Evolutionary conservation across 2,329 filamentous ascomycete genomes (phyloP).

Genomic region (Exophiala sp.): DNA sequence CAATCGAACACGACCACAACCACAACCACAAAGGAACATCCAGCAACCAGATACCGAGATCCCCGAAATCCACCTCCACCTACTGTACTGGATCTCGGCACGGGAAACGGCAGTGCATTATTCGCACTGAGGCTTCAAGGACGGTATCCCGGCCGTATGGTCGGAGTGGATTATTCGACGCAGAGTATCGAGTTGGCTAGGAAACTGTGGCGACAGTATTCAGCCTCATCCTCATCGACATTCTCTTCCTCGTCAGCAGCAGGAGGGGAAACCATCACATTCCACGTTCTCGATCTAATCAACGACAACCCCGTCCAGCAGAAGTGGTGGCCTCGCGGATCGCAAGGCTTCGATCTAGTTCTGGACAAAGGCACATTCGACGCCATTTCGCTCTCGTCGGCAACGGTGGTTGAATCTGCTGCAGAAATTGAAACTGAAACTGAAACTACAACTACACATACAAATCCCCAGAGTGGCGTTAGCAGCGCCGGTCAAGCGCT

Average conservation of each 20-base stretch:
- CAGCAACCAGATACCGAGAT: too few species aligned
- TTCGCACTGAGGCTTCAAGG: constrained; percentile 65
- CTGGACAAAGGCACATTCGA: constrained; percentile 99
- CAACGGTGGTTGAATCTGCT: constrained; percentile 25
- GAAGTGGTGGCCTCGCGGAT: constrained; percentile 35
- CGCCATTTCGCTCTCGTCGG: constrained; percentile 66
- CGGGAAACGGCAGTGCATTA: constrained; percentile 89
- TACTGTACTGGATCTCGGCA: constrained; percentile 69
- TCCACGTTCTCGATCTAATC: constrained; percentile 35
- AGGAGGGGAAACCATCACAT: constrained; percentile 53
- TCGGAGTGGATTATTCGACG: constrained; percentile 83
- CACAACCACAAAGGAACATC: constrained; percentile 7
- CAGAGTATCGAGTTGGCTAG: constrained; percentile 66
- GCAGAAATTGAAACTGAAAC: too few species aligned
- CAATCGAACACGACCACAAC: background rate
- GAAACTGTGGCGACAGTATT: constrained; percentile 49
- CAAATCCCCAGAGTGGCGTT: too few species aligned
- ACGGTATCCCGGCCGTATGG: constrained; percentile 61
- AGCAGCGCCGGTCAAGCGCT: too few species aligned
- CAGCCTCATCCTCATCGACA: constrained; percentile 28
- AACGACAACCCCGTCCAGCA: constrained; percentile 21
- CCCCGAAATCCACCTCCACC: too few species aligned
- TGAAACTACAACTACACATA: too few species aligned
- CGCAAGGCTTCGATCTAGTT: constrained; percentile 71
- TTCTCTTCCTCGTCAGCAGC: background rate